Conservation (phyloP, 176 grass and related monocot genomes). For the Hyparrhenia diplandra region DNA sequence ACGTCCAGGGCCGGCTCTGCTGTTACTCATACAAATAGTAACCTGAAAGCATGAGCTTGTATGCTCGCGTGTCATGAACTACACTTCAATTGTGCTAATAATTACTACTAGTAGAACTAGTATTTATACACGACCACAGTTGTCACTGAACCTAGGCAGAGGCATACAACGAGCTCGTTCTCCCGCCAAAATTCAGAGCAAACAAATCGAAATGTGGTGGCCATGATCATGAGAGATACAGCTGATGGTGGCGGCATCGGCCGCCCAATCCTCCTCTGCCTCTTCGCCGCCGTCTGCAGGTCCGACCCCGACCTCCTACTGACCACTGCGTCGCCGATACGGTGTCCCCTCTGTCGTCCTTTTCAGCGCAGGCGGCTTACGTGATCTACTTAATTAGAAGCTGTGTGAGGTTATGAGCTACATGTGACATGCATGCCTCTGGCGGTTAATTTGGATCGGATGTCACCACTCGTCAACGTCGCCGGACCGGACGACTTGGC, state of each 20-base stretch:
- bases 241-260: not conserved
- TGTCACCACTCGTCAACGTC: no score
- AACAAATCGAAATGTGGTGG: not conserved
- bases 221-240: constrained; percentile 24
- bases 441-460: no score
- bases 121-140: not conserved
- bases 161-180: no score
- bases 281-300: not conserved
- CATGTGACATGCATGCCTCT: no score
- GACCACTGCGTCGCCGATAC: constrained; percentile 52
- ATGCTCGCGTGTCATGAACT: not conserved
- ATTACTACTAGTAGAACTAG: not conserved
- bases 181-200: not conserved
- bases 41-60: constrained; percentile 26
- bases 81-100: not conserved
- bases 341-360: no score
- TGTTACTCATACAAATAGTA: constrained; percentile 17
- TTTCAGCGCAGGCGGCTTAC: no score
- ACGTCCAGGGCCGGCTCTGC: no score
- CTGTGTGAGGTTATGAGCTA: no score
- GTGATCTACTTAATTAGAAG: no score
- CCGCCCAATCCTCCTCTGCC: not conserved
- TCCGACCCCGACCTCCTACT: constrained; percentile 54
- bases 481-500: no score
- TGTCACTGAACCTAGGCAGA: not conserved